Evolutionary conservation across 2,329 filamentous ascomycete species (phyloP), one percentile per base, ranked within the genome.

Genomic region (Fusarium vanettenii): DNA sequence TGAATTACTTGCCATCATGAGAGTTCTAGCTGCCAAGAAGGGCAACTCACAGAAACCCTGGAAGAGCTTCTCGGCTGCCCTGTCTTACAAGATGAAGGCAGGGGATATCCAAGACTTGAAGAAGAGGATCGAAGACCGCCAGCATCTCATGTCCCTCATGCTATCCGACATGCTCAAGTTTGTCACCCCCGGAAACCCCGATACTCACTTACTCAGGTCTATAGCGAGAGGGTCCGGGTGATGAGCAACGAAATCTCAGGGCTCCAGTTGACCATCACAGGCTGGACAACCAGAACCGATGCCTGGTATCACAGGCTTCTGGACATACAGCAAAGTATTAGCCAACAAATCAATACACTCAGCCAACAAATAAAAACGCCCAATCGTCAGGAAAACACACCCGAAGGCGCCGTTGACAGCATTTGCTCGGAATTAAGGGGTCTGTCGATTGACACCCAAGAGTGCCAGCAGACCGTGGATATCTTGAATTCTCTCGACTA

Each of bases 401-500:
- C 18, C 16, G 5, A 8, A 16, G 2, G 2, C 2, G 55, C 8
- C 20, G 18, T 57, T 18, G 29, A 27, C 2, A 39, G 14, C 31
- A 25, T 57, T 9, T 57, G 55, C 55, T 57, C 56, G 4, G 22
- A 3, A 1, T 10, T 59, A 5, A 25, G 3, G 14, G 31, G 10
- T 31, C 7, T 39, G 16, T 41, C 22, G 3, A 14, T 59, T 18
- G 16, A 29, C 3, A 14, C 56, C 3, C 3, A 2, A 13, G 56
- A 59, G 0, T 59, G 22, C 14, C 35, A 3, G 16, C 20, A 29
- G 14, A 35, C 33, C 16, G 14, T 59, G 14, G 0, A 39, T 1
- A 41, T 59, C 33, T 22, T 59, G 18, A 25, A 41, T 11, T 37
- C 56, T n/a, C 56, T 59, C 35, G 56, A 59, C 33, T 59, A 39